These are phyloP conservation scores for Boletellus emodensis DNA, from an alignment of 768 basidiomycete genomes.

Conservation along the genomic window DNA sequence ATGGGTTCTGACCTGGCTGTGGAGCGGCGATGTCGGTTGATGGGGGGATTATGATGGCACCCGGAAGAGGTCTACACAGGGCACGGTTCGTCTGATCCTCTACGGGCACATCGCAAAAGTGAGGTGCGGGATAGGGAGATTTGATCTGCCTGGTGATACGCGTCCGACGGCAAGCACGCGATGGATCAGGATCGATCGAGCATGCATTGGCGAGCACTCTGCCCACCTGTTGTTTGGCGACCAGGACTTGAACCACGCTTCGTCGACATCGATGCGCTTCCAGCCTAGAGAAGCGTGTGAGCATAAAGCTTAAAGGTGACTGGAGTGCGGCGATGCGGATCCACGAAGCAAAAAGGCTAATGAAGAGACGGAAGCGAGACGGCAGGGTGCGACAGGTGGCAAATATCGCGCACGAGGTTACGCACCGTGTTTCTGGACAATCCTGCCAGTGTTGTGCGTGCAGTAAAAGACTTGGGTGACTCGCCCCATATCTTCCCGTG, in stretches of 20 bases:
- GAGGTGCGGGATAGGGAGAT: conserved; percentile 39
- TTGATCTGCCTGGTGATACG: conserved; percentile 24
- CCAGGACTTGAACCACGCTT: conserved; percentile 38
- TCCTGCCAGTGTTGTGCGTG: conserved; percentile 33
- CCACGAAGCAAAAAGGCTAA: too few species aligned
- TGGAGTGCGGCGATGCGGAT: not conserved
- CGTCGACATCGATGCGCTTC: conserved; percentile 44
- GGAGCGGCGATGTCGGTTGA: conserved; percentile 21
- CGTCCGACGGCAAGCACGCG: not conserved
- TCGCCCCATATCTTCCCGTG: conserved; percentile 25
- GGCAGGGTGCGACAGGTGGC: not conserved
- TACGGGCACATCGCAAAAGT: conserved; percentile 36
- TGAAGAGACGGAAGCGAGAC: not conserved
- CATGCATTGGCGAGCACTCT: not conserved
- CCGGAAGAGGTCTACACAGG: conserved; percentile 45
- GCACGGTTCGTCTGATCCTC: conserved; percentile 37
- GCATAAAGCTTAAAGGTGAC: not conserved
- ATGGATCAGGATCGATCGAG: conserved; percentile 1
- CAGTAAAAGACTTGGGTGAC: conserved; percentile 40
- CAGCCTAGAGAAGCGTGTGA: conserved; percentile 33
- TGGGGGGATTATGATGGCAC: conserved; percentile 23
- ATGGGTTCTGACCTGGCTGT: conserved; percentile 28
- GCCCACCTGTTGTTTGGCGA: conserved; percentile 25
- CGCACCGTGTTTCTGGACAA: conserved; percentile 45
- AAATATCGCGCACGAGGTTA: not conserved